phyloP scores from a whole-genome alignment of 805 yeast species.

The Ascoidea asiatica region DNA sequence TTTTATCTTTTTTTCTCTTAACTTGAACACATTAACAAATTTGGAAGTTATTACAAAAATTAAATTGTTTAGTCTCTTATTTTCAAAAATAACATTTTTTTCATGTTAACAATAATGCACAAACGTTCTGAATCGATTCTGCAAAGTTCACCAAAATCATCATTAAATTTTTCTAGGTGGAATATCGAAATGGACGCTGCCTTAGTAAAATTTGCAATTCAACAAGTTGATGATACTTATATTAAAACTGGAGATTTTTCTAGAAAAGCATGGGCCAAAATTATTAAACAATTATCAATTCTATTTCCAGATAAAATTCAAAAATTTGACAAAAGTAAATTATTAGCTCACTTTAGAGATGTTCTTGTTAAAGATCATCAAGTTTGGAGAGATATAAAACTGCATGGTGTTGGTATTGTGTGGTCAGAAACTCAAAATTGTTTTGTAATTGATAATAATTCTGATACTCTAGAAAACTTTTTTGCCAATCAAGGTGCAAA shows the following conservation, averaged over 20 bases:
- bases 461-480: constrained; percentile 4
- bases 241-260: constrained; percentile 5
- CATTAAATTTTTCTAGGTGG: constrained; percentile 6
- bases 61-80: too few relatives aligned
- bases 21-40: too few relatives aligned
- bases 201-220: constrained; percentile 4
- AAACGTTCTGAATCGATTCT: not conserved
- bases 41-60: too few relatives aligned
- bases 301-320: constrained; percentile 3
- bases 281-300: constrained; percentile 1
- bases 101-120: not conserved
- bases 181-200: constrained; percentile 7
- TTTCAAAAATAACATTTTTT: too few relatives aligned
- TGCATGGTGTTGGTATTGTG: constrained; percentile 3
- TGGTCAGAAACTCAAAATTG: constrained; percentile 4
- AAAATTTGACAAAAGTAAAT: constrained; percentile 5
- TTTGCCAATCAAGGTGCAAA: constrained; percentile 2
- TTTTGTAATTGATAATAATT: constrained; percentile 1
- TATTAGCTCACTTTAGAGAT: constrained; percentile 4
- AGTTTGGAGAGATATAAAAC: constrained; percentile 7
- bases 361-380: constrained; percentile 6
- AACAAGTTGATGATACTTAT: constrained; percentile 5
- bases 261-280: constrained; percentile 1
- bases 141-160: not conserved
- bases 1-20: too few relatives aligned